Evolutionary conservation across 2,329 filamentous ascomycete genomes (phyloP).

Genomic region (Scedosporium dehoogii): DNA sequence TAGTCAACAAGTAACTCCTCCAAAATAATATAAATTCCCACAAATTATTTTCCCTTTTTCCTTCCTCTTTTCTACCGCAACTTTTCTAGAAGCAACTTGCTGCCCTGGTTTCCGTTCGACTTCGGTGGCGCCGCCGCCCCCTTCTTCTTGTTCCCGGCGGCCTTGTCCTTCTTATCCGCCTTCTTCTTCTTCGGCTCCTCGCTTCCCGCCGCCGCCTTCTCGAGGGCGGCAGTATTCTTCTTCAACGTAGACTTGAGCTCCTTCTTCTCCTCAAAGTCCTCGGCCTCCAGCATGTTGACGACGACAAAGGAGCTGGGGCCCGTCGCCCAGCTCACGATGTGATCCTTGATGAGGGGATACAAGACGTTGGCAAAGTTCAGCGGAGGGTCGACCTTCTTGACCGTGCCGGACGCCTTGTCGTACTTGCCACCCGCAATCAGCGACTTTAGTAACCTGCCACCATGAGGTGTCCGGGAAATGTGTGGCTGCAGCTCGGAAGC

Average conservation of each 20-base stretch:
- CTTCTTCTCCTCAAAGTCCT: conserved; percentile 55
- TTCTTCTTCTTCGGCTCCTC: conserved; percentile 43
- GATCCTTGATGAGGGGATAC: conserved; percentile 69
- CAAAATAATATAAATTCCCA: conserved; percentile 3
- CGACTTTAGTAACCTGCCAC: conserved; percentile 80
- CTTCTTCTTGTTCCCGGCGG: conserved; percentile 18
- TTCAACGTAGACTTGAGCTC: conserved; percentile 61
- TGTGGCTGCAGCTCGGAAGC: conserved; percentile 30
- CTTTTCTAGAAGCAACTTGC: conserved; percentile 50
- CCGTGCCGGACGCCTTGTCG: conserved; percentile 60
- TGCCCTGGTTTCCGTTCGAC: conserved; percentile 50
- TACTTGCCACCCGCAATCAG: conserved; percentile 84
- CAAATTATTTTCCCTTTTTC: neutral
- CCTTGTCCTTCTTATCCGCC: conserved; percentile 27
- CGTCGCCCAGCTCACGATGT: conserved; percentile 74
- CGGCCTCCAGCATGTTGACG: conserved; percentile 67
- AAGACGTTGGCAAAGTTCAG: conserved; percentile 72
- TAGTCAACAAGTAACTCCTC: neutral
- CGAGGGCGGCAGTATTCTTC: conserved; percentile 61
- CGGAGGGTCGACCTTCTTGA: conserved; percentile 63
- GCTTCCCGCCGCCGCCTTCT: conserved; percentile 55
- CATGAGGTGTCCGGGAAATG: conserved; percentile 50
- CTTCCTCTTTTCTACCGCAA: conserved; percentile 22
- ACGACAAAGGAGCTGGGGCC: conserved; percentile 81
- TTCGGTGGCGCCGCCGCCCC: conserved; percentile 19